phyloP scores from a whole-genome alignment of 805 yeast species.

The Starmerella bombi region DNA sequence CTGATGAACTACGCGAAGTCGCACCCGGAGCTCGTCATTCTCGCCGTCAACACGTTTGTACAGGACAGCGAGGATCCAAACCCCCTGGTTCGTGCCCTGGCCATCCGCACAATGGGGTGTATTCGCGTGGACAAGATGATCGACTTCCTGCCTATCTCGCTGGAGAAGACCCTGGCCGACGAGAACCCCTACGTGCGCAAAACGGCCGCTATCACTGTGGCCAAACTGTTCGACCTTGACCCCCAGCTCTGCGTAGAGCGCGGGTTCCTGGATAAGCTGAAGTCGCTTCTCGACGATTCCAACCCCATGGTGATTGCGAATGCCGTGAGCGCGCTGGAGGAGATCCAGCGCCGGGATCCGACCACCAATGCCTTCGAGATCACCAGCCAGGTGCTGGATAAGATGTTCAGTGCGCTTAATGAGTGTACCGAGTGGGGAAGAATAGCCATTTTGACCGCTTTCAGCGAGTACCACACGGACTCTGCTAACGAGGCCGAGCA shows the following conservation, averaged over 20 bases:
- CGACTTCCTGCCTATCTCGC: conserved; percentile 84
- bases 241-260: conserved; percentile 70
- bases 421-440: conserved; percentile 99
- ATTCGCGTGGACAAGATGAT: conserved; percentile 90
- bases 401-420: conserved; percentile 68
- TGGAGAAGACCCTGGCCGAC: conserved; percentile 70
- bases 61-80: conserved; percentile 91
- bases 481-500: conserved; percentile 59
- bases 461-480: conserved; percentile 53
- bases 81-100: conserved; percentile 88
- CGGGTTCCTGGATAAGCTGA: conserved; percentile 63
- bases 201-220: conserved; percentile 95
- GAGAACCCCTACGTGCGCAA: conserved; percentile 96
- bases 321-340: conserved; percentile 73
- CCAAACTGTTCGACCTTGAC: conserved; percentile 79
- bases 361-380: conserved; percentile 36
- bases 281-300: conserved; percentile 60
- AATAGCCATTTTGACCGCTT: conserved; percentile 69
- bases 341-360: conserved; percentile 59
- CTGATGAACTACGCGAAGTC: conserved; percentile 95
- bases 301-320: conserved; percentile 98
- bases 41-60: conserved; percentile 95
- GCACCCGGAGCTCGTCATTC: conserved; percentile 87
- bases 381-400: conserved; percentile 32
- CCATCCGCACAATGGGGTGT: conserved; percentile 98